These are phyloP conservation scores for Melaleuca alternifolia DNA, from an alignment of 345 rosid species.

Conservation along the genomic window DNA sequence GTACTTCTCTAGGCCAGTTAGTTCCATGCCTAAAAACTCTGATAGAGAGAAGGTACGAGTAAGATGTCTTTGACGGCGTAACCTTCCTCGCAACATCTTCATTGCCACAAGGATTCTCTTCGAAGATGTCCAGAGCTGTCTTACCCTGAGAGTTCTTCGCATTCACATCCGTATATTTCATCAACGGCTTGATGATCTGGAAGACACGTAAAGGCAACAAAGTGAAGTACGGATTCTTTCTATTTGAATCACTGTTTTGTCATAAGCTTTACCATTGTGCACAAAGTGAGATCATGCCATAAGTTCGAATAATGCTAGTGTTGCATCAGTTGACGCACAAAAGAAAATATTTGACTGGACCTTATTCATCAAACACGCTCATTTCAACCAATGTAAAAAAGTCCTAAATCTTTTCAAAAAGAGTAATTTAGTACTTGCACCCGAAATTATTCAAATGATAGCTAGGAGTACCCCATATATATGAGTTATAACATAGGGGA, in stretches of 20 bases:
- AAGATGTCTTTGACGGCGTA: background rate
- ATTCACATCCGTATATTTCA: accelerated
- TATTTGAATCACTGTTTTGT: background rate
- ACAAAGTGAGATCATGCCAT: background rate
- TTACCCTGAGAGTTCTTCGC: accelerated
- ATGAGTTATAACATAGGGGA: background rate
- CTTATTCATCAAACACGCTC: background rate
- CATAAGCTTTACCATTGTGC: background rate
- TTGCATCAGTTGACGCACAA: background rate
- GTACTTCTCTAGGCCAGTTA: background rate
- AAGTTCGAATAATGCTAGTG: background rate
- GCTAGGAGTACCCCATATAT: background rate
- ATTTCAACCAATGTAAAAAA: background rate
- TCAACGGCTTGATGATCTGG: background rate
- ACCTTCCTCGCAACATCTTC: background rate
- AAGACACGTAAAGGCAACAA: background rate
- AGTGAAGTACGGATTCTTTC: background rate
- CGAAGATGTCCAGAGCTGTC: accelerated
- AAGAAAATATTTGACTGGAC: background rate
- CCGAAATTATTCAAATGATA: background rate
- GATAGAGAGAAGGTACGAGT: accelerated
- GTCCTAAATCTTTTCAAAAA: background rate
- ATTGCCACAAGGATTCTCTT: background rate
- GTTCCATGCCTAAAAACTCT: accelerated
- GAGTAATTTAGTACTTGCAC: background rate